A percentile compares a stretch with the other conserved stretches of the same genome.
Conservation (phyloP, 495 filamentous ascomycete species). For the Clohesyomyces aquaticus region DNA sequence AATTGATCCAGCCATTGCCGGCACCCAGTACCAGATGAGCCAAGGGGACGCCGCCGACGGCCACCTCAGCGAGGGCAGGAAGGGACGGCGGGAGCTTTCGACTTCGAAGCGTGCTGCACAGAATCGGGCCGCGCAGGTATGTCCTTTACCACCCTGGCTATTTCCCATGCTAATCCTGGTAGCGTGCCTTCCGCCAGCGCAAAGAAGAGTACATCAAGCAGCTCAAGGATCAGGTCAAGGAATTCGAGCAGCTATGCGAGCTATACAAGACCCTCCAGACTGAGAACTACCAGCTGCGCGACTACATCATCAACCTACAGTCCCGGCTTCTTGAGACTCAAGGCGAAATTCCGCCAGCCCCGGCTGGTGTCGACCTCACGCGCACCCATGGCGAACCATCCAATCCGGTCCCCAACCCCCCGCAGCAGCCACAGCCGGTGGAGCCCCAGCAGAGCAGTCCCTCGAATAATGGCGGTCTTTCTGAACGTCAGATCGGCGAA, state of each 20-base stretch:
- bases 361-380: slow-evolving; percentile 63
- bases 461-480: slow-evolving; percentile 35
- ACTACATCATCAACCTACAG: slow-evolving; percentile 90
- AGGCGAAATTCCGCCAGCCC: slow-evolving; percentile 82
- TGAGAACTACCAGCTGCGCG: slow-evolving; percentile 87
- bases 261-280: slow-evolving; percentile 73
- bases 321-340: slow-evolving; percentile 82
- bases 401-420: slow-evolving; percentile 23
- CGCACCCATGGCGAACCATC: slow-evolving; percentile 40
- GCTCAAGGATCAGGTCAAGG: slow-evolving; percentile 86
- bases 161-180: slow-evolving; percentile 32
- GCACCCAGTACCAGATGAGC: slow-evolving; percentile 42
- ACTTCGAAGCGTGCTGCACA: slow-evolving; percentile 95
- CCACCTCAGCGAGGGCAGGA: slow-evolving; percentile 40
- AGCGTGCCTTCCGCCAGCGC: slow-evolving; percentile 96
- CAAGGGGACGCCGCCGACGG: slow-evolving; percentile 42
- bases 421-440: slow-evolving; percentile 15
- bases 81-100: slow-evolving; percentile 84
- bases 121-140: slow-evolving; percentile 94
- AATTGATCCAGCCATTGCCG: slow-evolving; percentile 48
- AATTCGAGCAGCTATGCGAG: slow-evolving; percentile 68
- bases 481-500: slow-evolving; percentile 40
- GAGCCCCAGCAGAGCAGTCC: slow-evolving; percentile 17
- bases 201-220: slow-evolving; percentile 99
- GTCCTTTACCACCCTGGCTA: slow-evolving; percentile 33